Evolutionary conservation across 2,329 filamentous ascomycete species (phyloP).

Genomic region (Fusarium nodosum): DNA sequence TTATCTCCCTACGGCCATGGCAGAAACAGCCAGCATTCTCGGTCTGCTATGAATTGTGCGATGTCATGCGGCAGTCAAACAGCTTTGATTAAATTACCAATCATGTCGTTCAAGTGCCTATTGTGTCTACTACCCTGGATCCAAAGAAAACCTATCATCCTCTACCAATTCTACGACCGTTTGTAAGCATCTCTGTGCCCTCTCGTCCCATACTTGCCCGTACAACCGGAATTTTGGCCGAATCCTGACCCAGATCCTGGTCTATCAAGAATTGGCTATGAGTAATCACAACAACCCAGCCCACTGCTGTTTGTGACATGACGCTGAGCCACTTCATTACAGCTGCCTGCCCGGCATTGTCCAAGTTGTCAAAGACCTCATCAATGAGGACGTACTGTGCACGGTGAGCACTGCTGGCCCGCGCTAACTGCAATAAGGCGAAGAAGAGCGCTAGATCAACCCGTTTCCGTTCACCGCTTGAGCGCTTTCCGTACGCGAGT

Average conservation of each 20-base stretch:
- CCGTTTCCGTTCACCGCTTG: slow-evolving; percentile 42
- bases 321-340: slow-evolving; percentile 34
- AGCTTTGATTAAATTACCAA: too few relatives aligned
- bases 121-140: too few relatives aligned
- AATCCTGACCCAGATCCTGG: slow-evolving; percentile 25
- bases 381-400: slow-evolving; percentile 43
- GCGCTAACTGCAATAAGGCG: slow-evolving; percentile 34
- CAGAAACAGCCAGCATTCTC: too few relatives aligned
- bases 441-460: slow-evolving; percentile 45
- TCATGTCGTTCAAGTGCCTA: too few relatives aligned
- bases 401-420: slow-evolving; percentile 35
- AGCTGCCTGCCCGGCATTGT: slow-evolving; percentile 37
- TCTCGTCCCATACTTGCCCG: background rate
- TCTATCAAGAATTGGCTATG: slow-evolving; percentile 39
- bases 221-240: background rate
- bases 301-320: slow-evolving; percentile 23
- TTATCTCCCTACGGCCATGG: too few relatives aligned
- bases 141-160: too few relatives aligned
- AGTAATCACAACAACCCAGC: slow-evolving; percentile 42
- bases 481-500: slow-evolving; percentile 38
- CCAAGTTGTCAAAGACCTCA: slow-evolving; percentile 44
- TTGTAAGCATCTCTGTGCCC: background rate
- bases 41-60: too few relatives aligned
- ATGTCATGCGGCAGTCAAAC: too few relatives aligned
- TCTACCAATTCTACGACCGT: background rate